Percentiles rank a stretch among this genome's conserved stretches.
phyloP scores from a whole-genome alignment of 495 filamentous ascomycete genomes.

The Penicillium simplicissimum region DNA sequence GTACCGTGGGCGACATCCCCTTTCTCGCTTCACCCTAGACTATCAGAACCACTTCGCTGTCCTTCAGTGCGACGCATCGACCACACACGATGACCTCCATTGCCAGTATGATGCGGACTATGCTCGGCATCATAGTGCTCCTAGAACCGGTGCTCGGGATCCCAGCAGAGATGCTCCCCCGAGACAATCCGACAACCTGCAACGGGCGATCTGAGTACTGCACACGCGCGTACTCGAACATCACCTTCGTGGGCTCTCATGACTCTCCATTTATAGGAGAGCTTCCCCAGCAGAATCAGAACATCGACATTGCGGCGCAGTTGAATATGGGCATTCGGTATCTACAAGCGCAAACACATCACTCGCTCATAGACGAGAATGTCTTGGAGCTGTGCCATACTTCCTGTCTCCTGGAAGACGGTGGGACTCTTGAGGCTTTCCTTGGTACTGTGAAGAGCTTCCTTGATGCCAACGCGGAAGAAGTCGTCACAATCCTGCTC shows the following conservation, averaged over 20 bases:
- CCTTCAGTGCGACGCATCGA: not conserved
- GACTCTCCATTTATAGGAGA: constrained; percentile 66
- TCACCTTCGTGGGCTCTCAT: constrained; percentile 71
- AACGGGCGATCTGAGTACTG: constrained; percentile 69
- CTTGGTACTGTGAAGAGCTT: constrained; percentile 60
- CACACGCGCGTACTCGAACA: constrained; percentile 59
- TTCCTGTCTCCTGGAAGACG: constrained; percentile 63
- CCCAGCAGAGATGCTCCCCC: constrained; percentile 1
- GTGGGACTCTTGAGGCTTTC: constrained; percentile 58
- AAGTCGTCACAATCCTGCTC: constrained; percentile 69
- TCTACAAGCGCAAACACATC: constrained; percentile 69
- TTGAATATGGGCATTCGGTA: constrained; percentile 69
- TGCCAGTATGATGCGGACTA: not conserved
- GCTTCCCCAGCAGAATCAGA: constrained; percentile 65
- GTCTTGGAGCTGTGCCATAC: constrained; percentile 67
- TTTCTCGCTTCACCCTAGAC: not conserved
- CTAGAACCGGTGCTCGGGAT: constrained; percentile 9
- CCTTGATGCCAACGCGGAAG: constrained; percentile 64
- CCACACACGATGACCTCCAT: not conserved
- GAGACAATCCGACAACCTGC: constrained; percentile 41
- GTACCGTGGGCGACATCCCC: not conserved
- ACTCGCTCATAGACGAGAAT: constrained; percentile 36
- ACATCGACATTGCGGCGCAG: constrained; percentile 61
- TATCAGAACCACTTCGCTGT: not conserved
- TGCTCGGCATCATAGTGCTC: constrained; percentile 21